Evolutionary conservation across 2,329 filamentous ascomycete genomes (phyloP).

Genomic region (Macrophomina pseudophaseolina): DNA sequence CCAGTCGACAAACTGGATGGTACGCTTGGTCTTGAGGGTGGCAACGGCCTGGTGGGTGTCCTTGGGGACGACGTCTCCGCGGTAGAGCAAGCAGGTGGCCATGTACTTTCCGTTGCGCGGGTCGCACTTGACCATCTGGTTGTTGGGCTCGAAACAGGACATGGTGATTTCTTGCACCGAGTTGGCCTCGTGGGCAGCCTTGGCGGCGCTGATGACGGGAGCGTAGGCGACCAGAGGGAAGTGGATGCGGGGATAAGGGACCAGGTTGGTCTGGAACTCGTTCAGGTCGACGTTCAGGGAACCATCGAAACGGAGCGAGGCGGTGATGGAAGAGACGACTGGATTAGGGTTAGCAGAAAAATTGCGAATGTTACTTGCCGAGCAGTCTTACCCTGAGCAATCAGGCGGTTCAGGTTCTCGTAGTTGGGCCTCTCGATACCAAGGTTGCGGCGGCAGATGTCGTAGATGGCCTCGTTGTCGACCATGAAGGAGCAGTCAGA

Average conservation of each 20-base stretch:
- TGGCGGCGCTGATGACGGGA: conserved; percentile 72
- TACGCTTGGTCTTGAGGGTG: conserved; percentile 71
- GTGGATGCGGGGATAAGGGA: conserved; percentile 75
- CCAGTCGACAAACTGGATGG: conserved; percentile 77
- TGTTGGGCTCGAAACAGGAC: conserved; percentile 72
- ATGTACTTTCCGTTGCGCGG: conserved; percentile 78
- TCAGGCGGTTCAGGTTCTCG: conserved; percentile 74
- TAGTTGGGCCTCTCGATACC: conserved; percentile 72
- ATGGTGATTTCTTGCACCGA: conserved; percentile 80
- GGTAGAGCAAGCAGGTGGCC: conserved; percentile 74
- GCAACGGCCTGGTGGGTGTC: conserved; percentile 72
- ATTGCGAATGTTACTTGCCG: not conserved
- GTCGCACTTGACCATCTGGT: conserved; percentile 79
- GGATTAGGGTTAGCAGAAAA: not conserved
- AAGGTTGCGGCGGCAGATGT: conserved; percentile 74
- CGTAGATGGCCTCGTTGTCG: conserved; percentile 76
- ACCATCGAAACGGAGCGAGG: conserved; percentile 73
- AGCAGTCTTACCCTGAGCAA: conserved; percentile 59
- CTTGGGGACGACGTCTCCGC: conserved; percentile 72
- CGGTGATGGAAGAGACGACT: conserved; percentile 76
- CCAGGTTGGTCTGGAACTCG: conserved; percentile 79
- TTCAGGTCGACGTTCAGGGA: conserved; percentile 76
- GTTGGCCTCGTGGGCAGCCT: conserved; percentile 89
- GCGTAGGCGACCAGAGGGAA: conserved; percentile 76
- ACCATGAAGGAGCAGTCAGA: conserved; percentile 80